Base-by-base conservation (phyloP, 2,329 filamentous ascomycete species). In the Fusarium sp. region DNA sequence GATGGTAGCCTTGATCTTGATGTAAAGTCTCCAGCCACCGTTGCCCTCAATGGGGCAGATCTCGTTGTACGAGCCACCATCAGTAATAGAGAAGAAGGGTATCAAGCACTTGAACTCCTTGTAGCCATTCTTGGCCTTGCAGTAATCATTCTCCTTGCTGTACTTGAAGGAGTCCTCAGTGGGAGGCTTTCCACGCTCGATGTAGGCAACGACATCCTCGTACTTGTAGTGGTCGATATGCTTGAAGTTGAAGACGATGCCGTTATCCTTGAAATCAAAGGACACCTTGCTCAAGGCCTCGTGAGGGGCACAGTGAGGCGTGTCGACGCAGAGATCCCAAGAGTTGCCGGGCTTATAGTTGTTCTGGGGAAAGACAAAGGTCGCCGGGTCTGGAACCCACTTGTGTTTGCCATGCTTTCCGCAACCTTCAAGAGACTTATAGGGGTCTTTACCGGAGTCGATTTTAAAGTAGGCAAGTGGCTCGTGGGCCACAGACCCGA, bases 21-120 rank as follows among this genome's bases (percentile, higher is more conserved):
- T 70, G 52, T 74, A 74, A 27, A 71, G 72, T 56, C 70, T 66
- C 72, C 72, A 74, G 20, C 71, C 69, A n/a, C 72, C 72, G 17
- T 72, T 59, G 13, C 59, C 68, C 41, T 71, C 37, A 18, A 74
- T 59, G 39, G 72, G 72, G 56, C 72, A 74, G 52, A 74, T 66
- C 25, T 74, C 63, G 33, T 66, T 51, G 58, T 67, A 64, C 5
- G 69, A 72, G 33, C 70, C 70, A 6, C 70, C 72, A 29, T 71
- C 58, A 23, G 68, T 67, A 21, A 74, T 42, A 11, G 71, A 71
- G 46, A 71, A 72, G 43, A 69, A 74, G 10, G 72, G 72, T 11
- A 73, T 60, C 21, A 72, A 63, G 31, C 72, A 74, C 50, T 67
- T 71, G 52, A 71, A 65, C 52, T 74, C 53, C 41, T 72, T 71